A percentile compares a stretch with the other conserved stretches of the same genome.
Conservation (phyloP, 176 grass and related monocot species). For the Rhynchospora tenuis region DNA sequence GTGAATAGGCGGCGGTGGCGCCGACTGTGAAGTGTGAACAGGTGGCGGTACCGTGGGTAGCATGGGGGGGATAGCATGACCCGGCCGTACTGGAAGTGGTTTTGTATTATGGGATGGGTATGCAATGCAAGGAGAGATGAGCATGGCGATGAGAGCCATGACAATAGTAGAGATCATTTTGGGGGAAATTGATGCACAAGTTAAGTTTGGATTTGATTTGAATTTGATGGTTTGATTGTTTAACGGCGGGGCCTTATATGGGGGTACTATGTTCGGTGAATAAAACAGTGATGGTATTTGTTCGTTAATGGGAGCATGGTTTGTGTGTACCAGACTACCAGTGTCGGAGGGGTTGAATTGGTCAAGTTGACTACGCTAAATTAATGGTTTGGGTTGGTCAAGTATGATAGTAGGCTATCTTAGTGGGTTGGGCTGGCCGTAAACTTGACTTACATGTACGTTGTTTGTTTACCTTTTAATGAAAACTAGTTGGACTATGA, state of each 20-base stretch:
- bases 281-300: background rate
- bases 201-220: background rate
- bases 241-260: background rate
- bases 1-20: background rate
- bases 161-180: background rate
- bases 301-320: too few species aligned
- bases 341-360: background rate
- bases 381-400: background rate
- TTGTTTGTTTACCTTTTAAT: too few species aligned
- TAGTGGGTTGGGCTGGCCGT: conserved; percentile 2
- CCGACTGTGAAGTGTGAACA: background rate
- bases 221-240: background rate
- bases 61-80: background rate
- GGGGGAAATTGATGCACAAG: background rate
- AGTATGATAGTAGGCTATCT: too few species aligned
- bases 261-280: too few species aligned
- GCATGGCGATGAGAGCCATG: background rate
- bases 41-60: background rate
- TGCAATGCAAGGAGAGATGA: background rate
- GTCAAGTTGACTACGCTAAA: background rate
- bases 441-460: background rate
- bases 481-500: too few species aligned
- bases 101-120: background rate
- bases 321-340: too few species aligned
- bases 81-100: background rate